Evolutionary conservation across 2,329 filamentous ascomycete species (phyloP), one percentile per base, ranked within the genome.

Genomic region (Neofusicoccum sp.): DNA sequence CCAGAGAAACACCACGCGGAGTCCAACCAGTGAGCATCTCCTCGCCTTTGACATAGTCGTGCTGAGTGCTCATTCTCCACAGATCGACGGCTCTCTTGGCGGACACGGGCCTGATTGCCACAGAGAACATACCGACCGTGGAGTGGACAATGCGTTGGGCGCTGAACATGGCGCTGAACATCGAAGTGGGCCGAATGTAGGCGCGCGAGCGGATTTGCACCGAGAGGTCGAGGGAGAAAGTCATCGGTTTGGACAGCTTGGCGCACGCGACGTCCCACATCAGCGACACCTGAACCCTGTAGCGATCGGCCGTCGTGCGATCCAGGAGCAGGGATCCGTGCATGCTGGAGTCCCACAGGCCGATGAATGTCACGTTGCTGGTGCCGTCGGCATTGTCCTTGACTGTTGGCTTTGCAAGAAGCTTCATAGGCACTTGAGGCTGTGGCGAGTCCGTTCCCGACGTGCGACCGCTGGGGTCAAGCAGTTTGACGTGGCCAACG

Each of bases 11-110:
- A 36, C 95, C 92, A 43, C 95, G 85, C 1, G 95, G 93, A 6
- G 88, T 86, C 95, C 95, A 99, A 61, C 87, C 86, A 2, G 82
- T 86, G 40, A 99, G 80, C 51, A 88, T 83, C 74, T 99, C 95
- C 75, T 99, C 93, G 60, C 95, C 95, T 74, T 96, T 97, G 68
- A 99, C 90, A 71, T 97, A 98, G 73, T 96, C 91, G 69, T 96
- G 89, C 62, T 91, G 88, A 14, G 93, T 98, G 73, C 92, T 96
- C 86, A 98, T 91, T 59, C 95, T 86, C 95, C 95, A 99, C 11
- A 99, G 81, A 72, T 99, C 95, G 3, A 91, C 91, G 0, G 92
- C 91, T 48, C 91, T 86, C 76, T 97, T 97, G 54, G 96, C 92
- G 2, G 92, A 92, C 6, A 91, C 88, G 0, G 95, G 95, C 31